A percentile compares a stretch with the other conserved stretches of the same genome.
phyloP scores from a whole-genome alignment of 1,139 yeast genomes.

The Pichia sp. region DNA sequence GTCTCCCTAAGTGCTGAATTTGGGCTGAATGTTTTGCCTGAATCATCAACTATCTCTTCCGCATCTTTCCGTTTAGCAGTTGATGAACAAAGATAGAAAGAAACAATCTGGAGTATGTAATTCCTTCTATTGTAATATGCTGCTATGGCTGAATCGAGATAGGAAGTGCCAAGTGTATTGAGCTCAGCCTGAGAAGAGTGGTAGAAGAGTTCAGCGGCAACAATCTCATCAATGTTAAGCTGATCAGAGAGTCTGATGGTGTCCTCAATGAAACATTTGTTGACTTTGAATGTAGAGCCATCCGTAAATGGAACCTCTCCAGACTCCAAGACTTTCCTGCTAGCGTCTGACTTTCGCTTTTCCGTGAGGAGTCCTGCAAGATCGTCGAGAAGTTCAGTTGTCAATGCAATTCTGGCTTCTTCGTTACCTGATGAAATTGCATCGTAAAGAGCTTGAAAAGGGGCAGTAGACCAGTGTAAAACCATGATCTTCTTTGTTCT shows the following conservation, averaged over 20 bases:
- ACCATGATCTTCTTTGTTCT: no score
- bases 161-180: constrained; percentile 42
- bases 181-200: constrained; percentile 38
- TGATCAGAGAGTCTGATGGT: constrained; percentile 54
- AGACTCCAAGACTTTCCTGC: constrained; percentile 48
- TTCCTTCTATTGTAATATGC: constrained; percentile 63
- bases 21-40: background rate
- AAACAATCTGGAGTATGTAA: constrained; percentile 62
- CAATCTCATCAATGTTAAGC: constrained; percentile 59
- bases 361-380: constrained; percentile 38
- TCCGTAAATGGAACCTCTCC: constrained; percentile 45
- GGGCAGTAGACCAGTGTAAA: constrained; percentile 27
- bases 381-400: constrained; percentile 36
- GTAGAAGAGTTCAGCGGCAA: constrained; percentile 51
- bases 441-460: constrained; percentile 27
- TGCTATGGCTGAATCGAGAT: constrained; percentile 65
- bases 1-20: no score
- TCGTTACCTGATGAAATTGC: constrained; percentile 28
- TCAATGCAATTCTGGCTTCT: constrained; percentile 21
- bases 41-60: background rate
- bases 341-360: constrained; percentile 46
- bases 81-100: constrained; percentile 39
- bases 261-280: constrained; percentile 44
- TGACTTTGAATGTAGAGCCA: constrained; percentile 41
- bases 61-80: background rate